Conservation (phyloP, 345 rosid genomes). For the Arabidopsis arenosa region DNA sequence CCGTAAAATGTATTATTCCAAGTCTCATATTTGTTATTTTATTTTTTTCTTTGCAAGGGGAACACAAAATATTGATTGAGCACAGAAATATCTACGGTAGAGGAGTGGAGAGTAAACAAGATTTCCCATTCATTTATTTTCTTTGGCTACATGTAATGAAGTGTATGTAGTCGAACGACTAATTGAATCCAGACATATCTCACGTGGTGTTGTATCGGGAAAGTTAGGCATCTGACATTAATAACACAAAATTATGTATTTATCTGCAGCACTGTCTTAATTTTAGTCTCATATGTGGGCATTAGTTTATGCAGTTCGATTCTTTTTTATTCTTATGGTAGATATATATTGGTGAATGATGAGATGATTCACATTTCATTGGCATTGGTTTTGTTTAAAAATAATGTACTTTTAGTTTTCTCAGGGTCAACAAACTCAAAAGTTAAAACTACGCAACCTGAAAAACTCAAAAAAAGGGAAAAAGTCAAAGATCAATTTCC, state of each 20-base stretch:
- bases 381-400: slow-evolving; percentile 11
- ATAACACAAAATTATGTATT: slow-evolving; percentile 30
- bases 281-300: slow-evolving; percentile 24
- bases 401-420: not conserved
- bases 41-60: not conserved
- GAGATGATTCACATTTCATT: slow-evolving; percentile 29
- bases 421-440: slow-evolving; percentile 16
- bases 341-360: slow-evolving; percentile 27
- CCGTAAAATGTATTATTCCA: no score
- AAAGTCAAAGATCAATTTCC: slow-evolving; percentile 22
- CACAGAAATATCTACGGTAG: slow-evolving; percentile 16
- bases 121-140: slow-evolving; percentile 14
- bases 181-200: slow-evolving; percentile 38
- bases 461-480: not conserved
- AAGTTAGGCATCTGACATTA: slow-evolving; percentile 42
- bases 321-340: slow-evolving; percentile 14
- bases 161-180: slow-evolving; percentile 25
- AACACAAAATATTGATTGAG: not conserved
- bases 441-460: slow-evolving; percentile 13
- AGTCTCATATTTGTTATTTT: no score
- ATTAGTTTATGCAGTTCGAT: slow-evolving; percentile 28
- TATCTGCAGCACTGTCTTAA: slow-evolving; percentile 19
- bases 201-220: slow-evolving; percentile 43
- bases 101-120: slow-evolving; percentile 18
- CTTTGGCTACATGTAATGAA: slow-evolving; percentile 34